Percentiles rank a stretch among this genome's conserved stretches.
These are phyloP conservation scores for Astrothelium macrocarpum DNA, from an alignment of 495 filamentous ascomycete species.

Conservation along the genomic window DNA sequence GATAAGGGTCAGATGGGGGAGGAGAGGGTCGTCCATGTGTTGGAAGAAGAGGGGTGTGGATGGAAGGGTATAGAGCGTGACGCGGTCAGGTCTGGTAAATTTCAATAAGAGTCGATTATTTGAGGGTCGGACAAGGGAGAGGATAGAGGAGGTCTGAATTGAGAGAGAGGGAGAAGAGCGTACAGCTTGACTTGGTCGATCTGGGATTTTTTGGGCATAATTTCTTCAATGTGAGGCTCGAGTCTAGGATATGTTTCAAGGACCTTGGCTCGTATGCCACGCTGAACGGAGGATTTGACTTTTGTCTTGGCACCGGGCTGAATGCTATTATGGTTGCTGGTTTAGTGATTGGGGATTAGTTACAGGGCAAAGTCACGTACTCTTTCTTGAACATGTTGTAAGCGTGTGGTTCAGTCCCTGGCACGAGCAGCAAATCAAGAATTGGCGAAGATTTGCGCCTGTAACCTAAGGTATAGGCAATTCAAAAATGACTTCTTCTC, in stretches of 20 bases:
- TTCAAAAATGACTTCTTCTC: neutral
- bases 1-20: slow-evolving; percentile 54
- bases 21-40: slow-evolving; percentile 63
- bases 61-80: slow-evolving; percentile 75
- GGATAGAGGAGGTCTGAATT: neutral
- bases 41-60: slow-evolving; percentile 79
- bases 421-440: too few species aligned
- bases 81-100: slow-evolving; percentile 63
- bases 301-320: slow-evolving; percentile 75
- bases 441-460: too few species aligned
- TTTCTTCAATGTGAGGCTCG: slow-evolving; percentile 81
- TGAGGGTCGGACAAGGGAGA: slow-evolving; percentile 5
- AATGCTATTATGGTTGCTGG: slow-evolving; percentile 44
- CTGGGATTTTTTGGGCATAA: slow-evolving; percentile 92
- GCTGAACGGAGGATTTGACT: slow-evolving; percentile 93
- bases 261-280: slow-evolving; percentile 70
- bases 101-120: too few species aligned
- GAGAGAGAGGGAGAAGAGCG: slow-evolving; percentile 9
- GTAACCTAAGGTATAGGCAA: too few species aligned
- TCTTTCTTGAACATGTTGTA: slow-evolving; percentile 23
- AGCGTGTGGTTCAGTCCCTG: too few species aligned
- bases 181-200: slow-evolving; percentile 82
- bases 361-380: slow-evolving; percentile 14
- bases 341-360: slow-evolving; percentile 4
- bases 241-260: slow-evolving; percentile 78